Evolutionary conservation across 164 flowering plant genomes (phyloP).

Genomic region (Malania oleifera): DNA sequence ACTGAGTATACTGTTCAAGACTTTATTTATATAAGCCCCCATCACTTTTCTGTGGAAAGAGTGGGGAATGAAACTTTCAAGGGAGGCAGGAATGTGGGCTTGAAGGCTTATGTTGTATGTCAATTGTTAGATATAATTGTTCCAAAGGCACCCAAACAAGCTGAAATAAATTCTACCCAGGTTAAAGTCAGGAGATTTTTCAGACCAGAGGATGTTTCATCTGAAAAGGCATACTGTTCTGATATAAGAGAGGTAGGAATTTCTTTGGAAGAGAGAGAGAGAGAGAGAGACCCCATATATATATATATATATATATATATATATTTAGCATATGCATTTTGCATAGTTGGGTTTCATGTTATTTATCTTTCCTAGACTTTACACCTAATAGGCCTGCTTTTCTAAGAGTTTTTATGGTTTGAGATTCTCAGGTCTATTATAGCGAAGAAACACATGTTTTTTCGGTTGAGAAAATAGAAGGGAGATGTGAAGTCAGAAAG

Average conservation of each 20-base stretch:
- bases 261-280: no score
- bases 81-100: slow-evolving; percentile 80
- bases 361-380: background rate
- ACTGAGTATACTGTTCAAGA: slow-evolving; percentile 54
- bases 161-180: slow-evolving; percentile 27
- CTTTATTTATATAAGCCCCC: slow-evolving; percentile 62
- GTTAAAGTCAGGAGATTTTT: slow-evolving; percentile 75
- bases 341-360: background rate
- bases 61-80: slow-evolving; percentile 47
- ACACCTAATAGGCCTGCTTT: background rate
- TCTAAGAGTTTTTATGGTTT: background rate
- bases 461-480: slow-evolving; percentile 51
- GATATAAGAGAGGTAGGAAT: slow-evolving; percentile 75
- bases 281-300: no score
- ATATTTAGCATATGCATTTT: background rate
- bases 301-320: background rate
- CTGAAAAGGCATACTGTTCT: slow-evolving; percentile 76
- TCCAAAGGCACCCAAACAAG: slow-evolving; percentile 30
- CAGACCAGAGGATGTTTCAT: slow-evolving; percentile 87
- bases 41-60: slow-evolving; percentile 31
- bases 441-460: slow-evolving; percentile 54
- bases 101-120: slow-evolving; percentile 78
- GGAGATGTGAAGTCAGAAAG: slow-evolving; percentile 77
- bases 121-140: slow-evolving; percentile 53
- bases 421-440: slow-evolving; percentile 60